Base-by-base conservation (phyloP, 1,284 basidiomycete species). In the Gomphus sp. region DNA sequence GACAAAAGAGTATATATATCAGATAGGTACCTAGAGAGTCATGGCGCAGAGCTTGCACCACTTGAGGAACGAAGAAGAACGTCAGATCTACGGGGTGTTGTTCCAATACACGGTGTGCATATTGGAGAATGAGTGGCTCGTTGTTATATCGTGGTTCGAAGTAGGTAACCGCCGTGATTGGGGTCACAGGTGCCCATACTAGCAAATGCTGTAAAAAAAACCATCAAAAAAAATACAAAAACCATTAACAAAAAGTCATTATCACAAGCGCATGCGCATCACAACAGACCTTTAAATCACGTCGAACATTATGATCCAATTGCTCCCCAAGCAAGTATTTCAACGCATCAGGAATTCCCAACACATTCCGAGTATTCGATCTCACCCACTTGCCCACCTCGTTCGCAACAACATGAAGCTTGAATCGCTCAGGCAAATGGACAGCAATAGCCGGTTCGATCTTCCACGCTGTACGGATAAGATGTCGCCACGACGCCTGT, bases 21-120 rank as follows among this genome's bases (percentile, higher is more conserved):
- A 52, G 10, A 22, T n/a, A 68, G 79, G 64, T 67, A 90, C 95
- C 95, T 7, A 93, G 78, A 22, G 87, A 82, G 68, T 98, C 94
- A 59, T 88, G 84, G 11, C 94, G 86, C 18, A 99, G 78, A 3
- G 94, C 94, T 70, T 99, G 97, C 1, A 99, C 97, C 22, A 99
- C 87, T 78, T 99, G 97, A 0, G 97, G 97, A 16, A 99, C 93
- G 70, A 98, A 99, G 80, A 99, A 99, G 81, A 99, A 99, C 0
- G 95, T 96, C 51, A 98, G 71, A 28, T 93, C 87, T 16, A 99
- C 91, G 0, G 94, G 92, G 69, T 98, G 94, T 70, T 97, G 89
- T 70, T 96, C 93, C 47, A 99, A 76, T 1, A 95, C 92, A 52
- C 95, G 84, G 76, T 99, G 94, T 0, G 96, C 95, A 71, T 98